A percentile compares a stretch with the other conserved stretches of the same genome.
These are phyloP conservation scores for Sporisorium iseilematis-ciliati DNA, from an alignment of 1,284 basidiomycete genomes.

Conservation along the genomic window DNA sequence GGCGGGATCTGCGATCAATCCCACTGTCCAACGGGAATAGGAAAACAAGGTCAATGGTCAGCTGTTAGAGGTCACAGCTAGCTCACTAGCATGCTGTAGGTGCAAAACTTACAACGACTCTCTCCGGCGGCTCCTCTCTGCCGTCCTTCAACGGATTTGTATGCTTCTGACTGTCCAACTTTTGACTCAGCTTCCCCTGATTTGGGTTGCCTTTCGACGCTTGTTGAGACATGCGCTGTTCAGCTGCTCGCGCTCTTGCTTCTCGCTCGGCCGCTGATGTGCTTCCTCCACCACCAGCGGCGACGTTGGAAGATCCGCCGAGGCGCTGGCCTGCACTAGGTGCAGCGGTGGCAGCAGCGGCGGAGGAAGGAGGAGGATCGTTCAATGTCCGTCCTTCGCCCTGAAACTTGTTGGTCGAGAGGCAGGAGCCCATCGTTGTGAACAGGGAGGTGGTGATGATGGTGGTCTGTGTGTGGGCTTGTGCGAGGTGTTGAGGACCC, in stretches of 20 bases:
- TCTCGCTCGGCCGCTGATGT: slow-evolving; percentile 26
- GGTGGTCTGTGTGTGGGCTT: no score
- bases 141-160: slow-evolving; percentile 12
- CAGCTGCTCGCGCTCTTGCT: slow-evolving; percentile 40
- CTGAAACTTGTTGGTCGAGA: slow-evolving; percentile 27
- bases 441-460: no score
- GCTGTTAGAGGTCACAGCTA: not conserved
- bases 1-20: not conserved
- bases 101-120: slow-evolving; percentile 38
- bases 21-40: not conserved
- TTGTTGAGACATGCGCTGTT: slow-evolving; percentile 27
- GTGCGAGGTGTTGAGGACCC: not conserved
- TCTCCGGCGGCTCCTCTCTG: slow-evolving; percentile 3
- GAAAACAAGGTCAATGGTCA: not conserved
- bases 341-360: not conserved
- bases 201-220: slow-evolving; percentile 27
- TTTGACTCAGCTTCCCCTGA: slow-evolving; percentile 38
- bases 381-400: slow-evolving; percentile 35
- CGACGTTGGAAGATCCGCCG: slow-evolving; percentile 5
- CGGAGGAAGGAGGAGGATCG: slow-evolving; percentile 1
- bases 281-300: not conserved
- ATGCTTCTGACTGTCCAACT: slow-evolving; percentile 26
- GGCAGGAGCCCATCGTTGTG: slow-evolving; percentile 39
- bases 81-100: no score
- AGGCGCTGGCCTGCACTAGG: slow-evolving; percentile 14